A percentile compares a stretch with the other conserved stretches of the same genome.
Evolutionary conservation across 1,139 yeast genomes (phyloP).

Genomic region (Lodderomyces parapsilosis): DNA sequence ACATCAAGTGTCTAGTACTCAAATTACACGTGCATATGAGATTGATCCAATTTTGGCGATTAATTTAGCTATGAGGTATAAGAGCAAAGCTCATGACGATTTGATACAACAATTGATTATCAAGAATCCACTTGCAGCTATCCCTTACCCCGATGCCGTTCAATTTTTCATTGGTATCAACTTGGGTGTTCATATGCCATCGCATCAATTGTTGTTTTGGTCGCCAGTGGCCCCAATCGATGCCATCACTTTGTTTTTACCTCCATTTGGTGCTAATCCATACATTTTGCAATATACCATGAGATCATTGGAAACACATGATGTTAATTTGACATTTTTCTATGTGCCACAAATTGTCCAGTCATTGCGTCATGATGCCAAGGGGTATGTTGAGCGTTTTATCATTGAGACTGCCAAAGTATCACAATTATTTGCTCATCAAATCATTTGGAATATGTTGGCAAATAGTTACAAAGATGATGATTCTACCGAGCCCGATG

Average conservation of each 20-base stretch:
- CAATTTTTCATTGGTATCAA: constrained; percentile 51
- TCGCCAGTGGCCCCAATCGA: constrained; percentile 78
- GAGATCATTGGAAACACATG: constrained; percentile 86
- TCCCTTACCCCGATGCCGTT: constrained; percentile 64
- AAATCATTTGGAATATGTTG: constrained; percentile 95
- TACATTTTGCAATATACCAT: constrained; percentile 80
- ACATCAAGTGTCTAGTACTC: constrained; percentile 31
- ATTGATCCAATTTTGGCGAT: constrained; percentile 76
- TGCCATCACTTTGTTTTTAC: constrained; percentile 80
- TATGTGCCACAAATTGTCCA: constrained; percentile 99
- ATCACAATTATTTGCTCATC: constrained; percentile 92
- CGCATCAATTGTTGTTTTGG: constrained; percentile 65
- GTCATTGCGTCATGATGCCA: constrained; percentile 73
- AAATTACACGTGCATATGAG: constrained; percentile 55
- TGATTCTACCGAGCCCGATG: constrained; percentile 76
- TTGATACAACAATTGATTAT: constrained; percentile 48
- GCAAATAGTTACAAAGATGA: constrained; percentile 94
- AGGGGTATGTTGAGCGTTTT: constrained; percentile 85
- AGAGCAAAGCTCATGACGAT: constrained; percentile 40
- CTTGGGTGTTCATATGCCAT: constrained; percentile 39
- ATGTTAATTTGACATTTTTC: constrained; percentile 85
- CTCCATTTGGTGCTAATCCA: constrained; percentile 68
- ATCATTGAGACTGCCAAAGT: constrained; percentile 91
- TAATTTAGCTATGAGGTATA: constrained; percentile 62
- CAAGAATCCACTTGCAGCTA: constrained; percentile 61